Base-by-base conservation (phyloP, 306 rosid genomes). In the Parietaria judaica region DNA sequence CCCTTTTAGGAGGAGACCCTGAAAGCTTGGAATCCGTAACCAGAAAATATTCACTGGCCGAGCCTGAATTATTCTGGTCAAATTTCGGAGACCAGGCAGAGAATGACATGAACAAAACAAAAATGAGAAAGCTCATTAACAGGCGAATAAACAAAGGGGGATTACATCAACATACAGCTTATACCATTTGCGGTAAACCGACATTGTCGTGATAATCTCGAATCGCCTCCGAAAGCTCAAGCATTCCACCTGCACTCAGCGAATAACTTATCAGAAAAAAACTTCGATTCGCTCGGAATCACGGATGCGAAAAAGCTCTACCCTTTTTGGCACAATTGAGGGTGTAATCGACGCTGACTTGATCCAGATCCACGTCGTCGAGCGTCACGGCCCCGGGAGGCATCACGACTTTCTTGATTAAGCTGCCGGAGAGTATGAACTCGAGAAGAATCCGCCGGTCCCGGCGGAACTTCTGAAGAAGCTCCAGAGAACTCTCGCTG, bases 301-400 rank as follows among this genome's bases (percentile, higher is more conserved):
- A 36, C 0, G 38, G 5, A 70, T 67, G 47, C 11, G 35, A 17
- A n/a, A 5, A 10, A 8, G 4, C 16, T 14, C 66, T 56, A 92
- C 99, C 86, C 78, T 81, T 86, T 76, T 69, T 88, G 9, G 96
- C 90, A 81, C 99, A 92, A 61, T 76, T 82, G 73, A 92, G 87
- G 55, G 86, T 95, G 79, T 79, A 82, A 82, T 92, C 95, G 69
- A 92, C 89, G 63, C 99, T 92, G 64, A 92, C 90, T 92, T 92
- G 99, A 73, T 92, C 97, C 11, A 92, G 81, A 92, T 92, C 97
- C 71, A 92, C 95, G 51, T 92, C 99, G 70, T 92, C 99, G 7
- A 92, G 88, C 0, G 97, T 82, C 69, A 88, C 97, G 0, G 99
- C 95, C 12, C 99, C 99, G 11, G 97, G 99, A 64, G 99, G 99